These are phyloP conservation scores for Globisporangium barbulae DNA, from an alignment of 352 stramenopile genomes.

Conservation along the genomic window DNA sequence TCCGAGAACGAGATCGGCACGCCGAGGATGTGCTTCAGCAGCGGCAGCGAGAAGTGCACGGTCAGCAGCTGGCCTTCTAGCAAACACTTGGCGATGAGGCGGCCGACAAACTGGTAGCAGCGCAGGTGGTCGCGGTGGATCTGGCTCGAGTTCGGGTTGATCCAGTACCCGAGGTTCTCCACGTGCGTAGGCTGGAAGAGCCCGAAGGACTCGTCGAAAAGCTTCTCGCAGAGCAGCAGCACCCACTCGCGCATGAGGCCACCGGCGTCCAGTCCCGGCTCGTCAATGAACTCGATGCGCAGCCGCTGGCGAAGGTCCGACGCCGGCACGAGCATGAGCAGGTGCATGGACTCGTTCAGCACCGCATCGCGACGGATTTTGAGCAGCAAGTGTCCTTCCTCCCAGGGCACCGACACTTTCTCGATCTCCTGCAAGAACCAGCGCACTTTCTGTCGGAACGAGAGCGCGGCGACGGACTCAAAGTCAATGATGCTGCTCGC, in stretches of 20 bases:
- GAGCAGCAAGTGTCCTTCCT: constrained; percentile 75
- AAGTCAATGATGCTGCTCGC: constrained; percentile 76
- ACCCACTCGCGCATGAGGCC: constrained; percentile 81
- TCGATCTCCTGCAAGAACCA: constrained; percentile 79
- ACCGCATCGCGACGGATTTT: constrained; percentile 78
- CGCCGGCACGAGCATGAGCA: constrained; percentile 75
- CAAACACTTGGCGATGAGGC: constrained; percentile 73
- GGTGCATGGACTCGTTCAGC: constrained; percentile 76
- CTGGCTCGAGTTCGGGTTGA: constrained; percentile 72
- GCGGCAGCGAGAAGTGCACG: constrained; percentile 68
- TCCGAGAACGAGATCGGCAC: constrained; percentile 82
- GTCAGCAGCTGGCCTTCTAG: constrained; percentile 75
- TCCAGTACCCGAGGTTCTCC: constrained; percentile 79
- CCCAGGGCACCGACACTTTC: constrained; percentile 73
- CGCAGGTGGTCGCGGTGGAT: constrained; percentile 69
- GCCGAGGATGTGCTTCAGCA: constrained; percentile 82
- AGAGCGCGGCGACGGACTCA: constrained; percentile 62
- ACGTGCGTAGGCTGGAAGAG: constrained; percentile 72
- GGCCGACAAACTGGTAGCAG: constrained; percentile 73
- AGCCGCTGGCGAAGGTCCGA: constrained; percentile 68
- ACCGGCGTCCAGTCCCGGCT: constrained; percentile 70
- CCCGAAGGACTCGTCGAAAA: constrained; percentile 78
- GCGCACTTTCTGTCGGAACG: constrained; percentile 69
- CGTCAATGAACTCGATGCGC: constrained; percentile 83
- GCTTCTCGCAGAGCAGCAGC: constrained; percentile 63